Evolutionary conservation across 805 yeast genomes (phyloP).

Genomic region (Lachancea nothofagi): DNA sequence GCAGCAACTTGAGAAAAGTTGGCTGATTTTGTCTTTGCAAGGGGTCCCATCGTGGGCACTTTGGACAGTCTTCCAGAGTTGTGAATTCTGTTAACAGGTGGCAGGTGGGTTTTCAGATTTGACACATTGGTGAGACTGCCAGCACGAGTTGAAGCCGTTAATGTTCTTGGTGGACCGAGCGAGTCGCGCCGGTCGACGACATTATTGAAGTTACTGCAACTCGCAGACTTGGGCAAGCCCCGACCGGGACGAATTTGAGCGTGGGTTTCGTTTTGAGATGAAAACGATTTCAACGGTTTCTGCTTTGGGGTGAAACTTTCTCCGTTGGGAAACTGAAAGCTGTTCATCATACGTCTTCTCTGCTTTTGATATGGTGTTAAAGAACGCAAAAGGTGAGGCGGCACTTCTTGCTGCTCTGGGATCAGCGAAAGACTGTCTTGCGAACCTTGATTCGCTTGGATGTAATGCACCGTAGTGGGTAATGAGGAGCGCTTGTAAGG

Average conservation of each 20-base stretch:
- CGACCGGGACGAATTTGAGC: neutral
- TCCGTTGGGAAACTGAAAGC: conserved; percentile 32
- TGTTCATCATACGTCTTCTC: conserved; percentile 25
- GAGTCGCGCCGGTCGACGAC: neutral
- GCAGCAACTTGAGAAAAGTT: conserved; percentile 1
- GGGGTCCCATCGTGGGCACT: neutral
- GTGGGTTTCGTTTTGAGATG: neutral
- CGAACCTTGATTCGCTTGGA: neutral
- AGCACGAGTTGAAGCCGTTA: neutral
- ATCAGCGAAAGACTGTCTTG: conserved; percentile 7
- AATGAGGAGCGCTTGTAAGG: conserved; percentile 8
- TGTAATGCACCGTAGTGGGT: neutral
- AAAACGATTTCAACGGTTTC: conserved; percentile 3
- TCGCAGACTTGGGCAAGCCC: conserved; percentile 6
- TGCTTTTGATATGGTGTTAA: conserved; percentile 31
- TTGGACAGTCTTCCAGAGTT: conserved; percentile 5
- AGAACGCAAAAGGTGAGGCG: neutral
- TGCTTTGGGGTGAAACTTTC: conserved; percentile 31
- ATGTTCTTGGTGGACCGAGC: neutral
- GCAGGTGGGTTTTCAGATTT: neutral
- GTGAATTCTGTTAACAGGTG: neutral
- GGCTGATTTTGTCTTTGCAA: neutral
- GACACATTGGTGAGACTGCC: neutral
- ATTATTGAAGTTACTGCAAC: conserved; percentile 7
- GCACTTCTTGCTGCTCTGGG: conserved; percentile 9